Conservation (phyloP, 345 rosid genomes). For the Litchi chinensis region DNA sequence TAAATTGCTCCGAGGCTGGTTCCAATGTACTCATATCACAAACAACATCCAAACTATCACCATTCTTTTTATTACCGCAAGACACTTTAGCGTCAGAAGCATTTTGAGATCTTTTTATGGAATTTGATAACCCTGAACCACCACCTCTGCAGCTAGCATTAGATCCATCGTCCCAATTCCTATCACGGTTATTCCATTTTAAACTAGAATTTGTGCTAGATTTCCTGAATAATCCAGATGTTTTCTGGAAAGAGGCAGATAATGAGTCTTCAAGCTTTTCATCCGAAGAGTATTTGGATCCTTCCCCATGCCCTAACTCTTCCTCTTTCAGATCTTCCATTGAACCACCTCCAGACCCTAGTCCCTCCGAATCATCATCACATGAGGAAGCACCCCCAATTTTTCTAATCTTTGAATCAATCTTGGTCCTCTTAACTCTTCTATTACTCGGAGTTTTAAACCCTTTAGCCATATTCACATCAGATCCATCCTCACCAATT, state of each 20-base stretch:
- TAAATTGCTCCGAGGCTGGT: slow-evolving; percentile 19
- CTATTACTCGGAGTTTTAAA: slow-evolving; percentile 30
- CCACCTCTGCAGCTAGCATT: slow-evolving; percentile 18
- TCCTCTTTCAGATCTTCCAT: slow-evolving; percentile 32
- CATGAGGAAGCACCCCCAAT: slow-evolving; percentile 17
- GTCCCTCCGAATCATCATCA: slow-evolving; percentile 23
- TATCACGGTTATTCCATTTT: slow-evolving; percentile 28
- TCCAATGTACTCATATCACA: slow-evolving; percentile 21
- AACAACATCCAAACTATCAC: slow-evolving; percentile 24
- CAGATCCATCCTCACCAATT: slow-evolving; percentile 30
- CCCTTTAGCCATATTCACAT: slow-evolving; percentile 30
- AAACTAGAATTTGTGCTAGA: slow-evolving; percentile 24
- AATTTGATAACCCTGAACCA: slow-evolving; percentile 10
- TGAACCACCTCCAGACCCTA: slow-evolving; percentile 22
- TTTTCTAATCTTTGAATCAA: slow-evolving; percentile 23
- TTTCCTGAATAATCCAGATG: slow-evolving; percentile 34
- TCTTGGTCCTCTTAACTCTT: slow-evolving; percentile 25
- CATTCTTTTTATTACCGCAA: slow-evolving; percentile 23
- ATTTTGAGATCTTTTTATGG: slow-evolving; percentile 11
- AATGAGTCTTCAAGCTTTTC: slow-evolving; percentile 46
- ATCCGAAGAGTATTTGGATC: slow-evolving; percentile 25
- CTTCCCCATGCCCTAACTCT: slow-evolving; percentile 28
- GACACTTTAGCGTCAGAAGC: slow-evolving; percentile 23
- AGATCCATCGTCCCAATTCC: slow-evolving; percentile 20
- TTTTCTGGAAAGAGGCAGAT: slow-evolving; percentile 33